phyloP scores from a whole-genome alignment of 306 rosid genomes.

The Quillaja saponaria region DNA sequence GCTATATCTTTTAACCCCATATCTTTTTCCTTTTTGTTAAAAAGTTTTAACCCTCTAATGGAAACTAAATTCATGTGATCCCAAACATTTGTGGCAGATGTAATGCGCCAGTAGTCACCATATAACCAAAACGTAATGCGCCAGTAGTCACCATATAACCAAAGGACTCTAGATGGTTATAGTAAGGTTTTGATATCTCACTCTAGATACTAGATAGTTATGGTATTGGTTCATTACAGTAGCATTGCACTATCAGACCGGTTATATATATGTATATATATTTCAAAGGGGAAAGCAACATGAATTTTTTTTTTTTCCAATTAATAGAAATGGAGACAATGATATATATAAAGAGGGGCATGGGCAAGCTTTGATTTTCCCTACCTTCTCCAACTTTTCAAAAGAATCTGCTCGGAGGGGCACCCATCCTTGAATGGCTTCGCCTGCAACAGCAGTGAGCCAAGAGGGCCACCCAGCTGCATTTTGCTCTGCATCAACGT shows the following conservation, averaged over 20 bases:
- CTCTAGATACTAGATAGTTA: not conserved
- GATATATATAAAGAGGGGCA: constrained; percentile 7
- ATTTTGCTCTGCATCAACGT: constrained; percentile 71
- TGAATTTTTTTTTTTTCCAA: not conserved
- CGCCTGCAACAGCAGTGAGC: constrained; percentile 77
- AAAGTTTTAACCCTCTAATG: not conserved
- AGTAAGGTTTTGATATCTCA: too few relatives aligned
- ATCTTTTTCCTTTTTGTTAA: too few relatives aligned
- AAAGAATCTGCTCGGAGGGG: constrained; percentile 91
- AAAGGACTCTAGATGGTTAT: not conserved
- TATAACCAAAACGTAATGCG: too few relatives aligned
- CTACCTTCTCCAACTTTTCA: constrained; percentile 88
- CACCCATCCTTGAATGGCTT: constrained; percentile 89
- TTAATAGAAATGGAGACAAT: not conserved
- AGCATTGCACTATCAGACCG: not conserved
- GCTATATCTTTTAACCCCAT: too few relatives aligned
- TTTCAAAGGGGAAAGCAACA: not conserved
- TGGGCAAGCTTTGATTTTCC: not conserved
- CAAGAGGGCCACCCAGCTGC: constrained; percentile 99
- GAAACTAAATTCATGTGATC: not conserved
- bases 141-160: not conserved
- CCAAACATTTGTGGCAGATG: not conserved
- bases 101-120: not conserved
- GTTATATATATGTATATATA: too few relatives aligned
- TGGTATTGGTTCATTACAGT: too few relatives aligned